These are phyloP conservation scores for Colletotrichum filicis DNA, from an alignment of 2,329 filamentous ascomycete genomes.

Conservation along the genomic window DNA sequence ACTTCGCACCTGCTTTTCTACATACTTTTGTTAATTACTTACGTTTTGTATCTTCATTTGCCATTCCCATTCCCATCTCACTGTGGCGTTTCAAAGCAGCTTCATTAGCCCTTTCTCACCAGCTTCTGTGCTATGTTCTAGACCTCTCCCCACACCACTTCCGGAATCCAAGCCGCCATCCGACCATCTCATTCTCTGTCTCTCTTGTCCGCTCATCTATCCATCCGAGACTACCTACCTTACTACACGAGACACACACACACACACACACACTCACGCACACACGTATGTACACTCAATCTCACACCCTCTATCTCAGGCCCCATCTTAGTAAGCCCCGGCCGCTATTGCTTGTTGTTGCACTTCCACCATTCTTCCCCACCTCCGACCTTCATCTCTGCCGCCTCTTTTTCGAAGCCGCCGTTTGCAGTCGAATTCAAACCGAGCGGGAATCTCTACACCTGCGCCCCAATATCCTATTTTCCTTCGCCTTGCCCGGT, in stretches of 20 bases:
- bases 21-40: neutral
- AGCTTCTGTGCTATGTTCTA: neutral
- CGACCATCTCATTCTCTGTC: slow-evolving; percentile 5
- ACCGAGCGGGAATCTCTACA: slow-evolving; percentile 19
- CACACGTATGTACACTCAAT: neutral
- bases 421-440: slow-evolving; percentile 29
- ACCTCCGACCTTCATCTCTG: neutral
- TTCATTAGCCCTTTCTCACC: neutral
- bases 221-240: neutral
- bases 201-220: neutral
- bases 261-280: neutral
- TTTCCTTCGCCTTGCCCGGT: slow-evolving; percentile 9
- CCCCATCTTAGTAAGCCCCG: slow-evolving; percentile 20
- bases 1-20: slow-evolving; percentile 7
- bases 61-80: neutral
- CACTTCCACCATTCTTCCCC: neutral
- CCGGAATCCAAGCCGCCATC: slow-evolving; percentile 18
- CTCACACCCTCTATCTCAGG: neutral
- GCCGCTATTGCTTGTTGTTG: slow-evolving; percentile 8
- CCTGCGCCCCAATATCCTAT: neutral
- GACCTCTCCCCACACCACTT: slow-evolving; percentile 27
- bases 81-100: neutral
- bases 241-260: neutral
- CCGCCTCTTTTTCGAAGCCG: slow-evolving; percentile 16
- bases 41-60: neutral